A percentile compares a stretch with the other conserved stretches of the same genome.
Evolutionary conservation across 768 basidiomycete species (phyloP).

Genomic region (Gloeostereum incarnatum): DNA sequence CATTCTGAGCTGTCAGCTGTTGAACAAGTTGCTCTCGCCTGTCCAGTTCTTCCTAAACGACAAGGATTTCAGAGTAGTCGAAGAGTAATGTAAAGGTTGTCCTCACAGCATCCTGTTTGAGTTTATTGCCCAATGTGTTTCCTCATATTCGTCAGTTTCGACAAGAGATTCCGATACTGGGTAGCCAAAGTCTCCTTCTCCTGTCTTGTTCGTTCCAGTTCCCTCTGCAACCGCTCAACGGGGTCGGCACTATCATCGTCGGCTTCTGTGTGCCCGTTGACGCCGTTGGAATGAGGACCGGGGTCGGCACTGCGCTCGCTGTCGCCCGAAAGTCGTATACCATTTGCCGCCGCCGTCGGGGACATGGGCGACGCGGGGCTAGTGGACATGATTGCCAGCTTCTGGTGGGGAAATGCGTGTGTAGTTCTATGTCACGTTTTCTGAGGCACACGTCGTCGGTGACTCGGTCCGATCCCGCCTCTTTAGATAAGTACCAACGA

Average conservation of each 20-base stretch:
- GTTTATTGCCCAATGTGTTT: conserved; percentile 88
- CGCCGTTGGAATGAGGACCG: conserved; percentile 21
- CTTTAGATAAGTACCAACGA: too few relatives aligned
- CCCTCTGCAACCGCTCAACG: conserved; percentile 53
- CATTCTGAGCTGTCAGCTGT: conserved; percentile 68
- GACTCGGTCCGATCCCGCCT: neutral
- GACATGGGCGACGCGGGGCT: too few relatives aligned
- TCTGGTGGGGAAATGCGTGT: too few relatives aligned
- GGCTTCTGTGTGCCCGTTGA: conserved; percentile 20
- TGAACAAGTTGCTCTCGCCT: conserved; percentile 80
- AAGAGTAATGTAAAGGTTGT: conserved; percentile 1
- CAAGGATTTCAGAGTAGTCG: conserved; percentile 9
- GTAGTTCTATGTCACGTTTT: too few relatives aligned
- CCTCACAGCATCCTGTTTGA: conserved; percentile 87
- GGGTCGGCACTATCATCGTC: conserved; percentile 37
- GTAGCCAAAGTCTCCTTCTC: conserved; percentile 84
- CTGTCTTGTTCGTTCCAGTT: conserved; percentile 64
- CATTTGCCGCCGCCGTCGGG: too few relatives aligned
- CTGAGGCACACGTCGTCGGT: neutral
- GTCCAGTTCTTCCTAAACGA: conserved; percentile 91
- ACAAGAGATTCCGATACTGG: conserved; percentile 81
- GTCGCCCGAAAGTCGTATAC: conserved; percentile 16
- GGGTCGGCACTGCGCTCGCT: conserved; percentile 30
- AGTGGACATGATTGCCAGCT: too few relatives aligned
- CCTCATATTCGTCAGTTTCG: conserved; percentile 89